Percentiles rank a stretch among this genome's conserved stretches.
phyloP scores from a whole-genome alignment of 805 yeast genomes.

The Wickerhamiella kazuoi region DNA sequence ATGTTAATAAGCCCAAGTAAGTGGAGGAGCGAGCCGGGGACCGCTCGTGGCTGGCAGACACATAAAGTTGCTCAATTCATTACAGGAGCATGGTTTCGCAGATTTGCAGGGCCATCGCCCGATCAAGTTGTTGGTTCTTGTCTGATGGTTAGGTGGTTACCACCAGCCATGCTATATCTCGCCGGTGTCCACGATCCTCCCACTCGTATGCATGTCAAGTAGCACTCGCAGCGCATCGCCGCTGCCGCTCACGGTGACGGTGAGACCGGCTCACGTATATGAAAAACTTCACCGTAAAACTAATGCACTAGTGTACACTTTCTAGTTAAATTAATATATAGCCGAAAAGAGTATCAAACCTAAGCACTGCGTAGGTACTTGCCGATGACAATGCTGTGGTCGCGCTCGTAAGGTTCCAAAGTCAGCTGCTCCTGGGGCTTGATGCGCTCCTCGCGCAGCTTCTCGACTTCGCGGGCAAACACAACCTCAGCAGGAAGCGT shows the following conservation, averaged over 20 bases:
- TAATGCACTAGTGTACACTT: neutral
- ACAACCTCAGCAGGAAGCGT: conserved; percentile 99
- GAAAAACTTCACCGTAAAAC: too few relatives aligned
- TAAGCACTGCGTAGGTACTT: conserved; percentile 74
- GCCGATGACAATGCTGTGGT: conserved; percentile 97
- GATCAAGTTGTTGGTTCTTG: neutral
- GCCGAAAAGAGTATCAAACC: neutral
- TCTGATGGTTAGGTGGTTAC: neutral
- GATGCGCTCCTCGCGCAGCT: conserved; percentile 95
- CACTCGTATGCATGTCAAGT: too few relatives aligned
- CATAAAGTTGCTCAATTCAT: too few relatives aligned
- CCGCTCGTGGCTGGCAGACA: too few relatives aligned
- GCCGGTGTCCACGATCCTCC: too few relatives aligned
- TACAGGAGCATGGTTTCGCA: too few relatives aligned
- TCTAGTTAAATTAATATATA: conserved; percentile 3
- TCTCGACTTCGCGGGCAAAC: conserved; percentile 97
- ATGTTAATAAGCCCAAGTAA: too few relatives aligned
- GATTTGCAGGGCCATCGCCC: neutral
- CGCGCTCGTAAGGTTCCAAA: conserved; percentile 98
- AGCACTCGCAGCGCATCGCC: too few relatives aligned
- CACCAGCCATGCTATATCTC: too few relatives aligned
- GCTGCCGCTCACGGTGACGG: too few relatives aligned
- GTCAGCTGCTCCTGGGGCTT: conserved; percentile 98
- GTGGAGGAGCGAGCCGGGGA: too few relatives aligned
- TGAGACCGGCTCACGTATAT: too few relatives aligned